Evolutionary conservation across 2,329 filamentous ascomycete species (phyloP).

Genomic region (Zarea fungicola): DNA sequence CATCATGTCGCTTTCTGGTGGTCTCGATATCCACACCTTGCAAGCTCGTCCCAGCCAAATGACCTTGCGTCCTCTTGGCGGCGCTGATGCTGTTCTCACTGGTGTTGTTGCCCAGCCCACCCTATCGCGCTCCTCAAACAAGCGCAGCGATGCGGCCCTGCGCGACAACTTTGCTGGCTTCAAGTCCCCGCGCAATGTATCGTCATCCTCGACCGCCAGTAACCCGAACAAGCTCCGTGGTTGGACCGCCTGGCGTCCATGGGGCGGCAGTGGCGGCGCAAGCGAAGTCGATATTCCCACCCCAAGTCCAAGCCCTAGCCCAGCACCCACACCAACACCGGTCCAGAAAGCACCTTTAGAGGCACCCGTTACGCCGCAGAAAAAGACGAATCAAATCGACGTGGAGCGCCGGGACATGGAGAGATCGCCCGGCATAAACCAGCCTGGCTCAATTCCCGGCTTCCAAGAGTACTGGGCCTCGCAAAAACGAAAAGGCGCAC

Average conservation of each 20-base stretch:
- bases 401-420: constrained; percentile 35
- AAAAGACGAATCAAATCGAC: constrained; percentile 25
- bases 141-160: constrained; percentile 50
- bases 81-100: constrained; percentile 51
- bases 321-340: no score
- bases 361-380: constrained; percentile 10
- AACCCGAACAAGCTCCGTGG: constrained; percentile 19
- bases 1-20: constrained; percentile 78
- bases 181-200: constrained; percentile 28
- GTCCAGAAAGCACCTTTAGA: background rate
- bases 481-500: constrained; percentile 46
- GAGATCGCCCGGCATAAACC: constrained; percentile 70
- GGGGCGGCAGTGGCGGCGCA: constrained; percentile 41
- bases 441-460: constrained; percentile 67
- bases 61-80: constrained; percentile 49
- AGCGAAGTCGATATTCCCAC: background rate
- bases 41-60: constrained; percentile 72
- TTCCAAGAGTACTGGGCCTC: constrained; percentile 55
- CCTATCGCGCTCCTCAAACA: constrained; percentile 41
- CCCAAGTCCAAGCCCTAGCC: constrained; percentile 6
- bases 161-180: constrained; percentile 48
- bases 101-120: constrained; percentile 56
- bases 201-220: constrained; percentile 23
- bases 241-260: constrained; percentile 42
- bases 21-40: constrained; percentile 84